These are phyloP conservation scores for Aspergillus arachidicola DNA, from an alignment of 2,329 filamentous ascomycete species.

Conservation along the genomic window DNA sequence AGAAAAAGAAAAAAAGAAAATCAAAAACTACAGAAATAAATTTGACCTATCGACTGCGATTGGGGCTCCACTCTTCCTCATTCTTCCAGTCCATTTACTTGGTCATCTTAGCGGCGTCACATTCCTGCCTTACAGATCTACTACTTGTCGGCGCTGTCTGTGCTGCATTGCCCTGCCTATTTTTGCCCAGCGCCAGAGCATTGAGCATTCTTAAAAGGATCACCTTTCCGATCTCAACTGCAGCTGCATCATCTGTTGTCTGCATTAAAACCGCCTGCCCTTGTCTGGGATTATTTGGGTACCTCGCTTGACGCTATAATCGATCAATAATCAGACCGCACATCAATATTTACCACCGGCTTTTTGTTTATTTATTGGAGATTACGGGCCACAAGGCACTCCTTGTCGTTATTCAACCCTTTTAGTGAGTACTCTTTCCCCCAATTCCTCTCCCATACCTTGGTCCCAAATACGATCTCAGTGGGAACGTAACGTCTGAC, in stretches of 20 bases:
- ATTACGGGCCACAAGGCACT: constrained; percentile 5
- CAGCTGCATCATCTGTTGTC: constrained; percentile 31
- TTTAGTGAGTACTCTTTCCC: constrained; percentile 20
- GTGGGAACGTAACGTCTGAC: constrained; percentile 23
- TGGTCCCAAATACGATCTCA: constrained; percentile 7
- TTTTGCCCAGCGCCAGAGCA: constrained; percentile 17
- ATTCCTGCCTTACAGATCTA: constrained; percentile 32
- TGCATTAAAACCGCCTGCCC: constrained; percentile 28
- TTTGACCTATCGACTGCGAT: constrained; percentile 22
- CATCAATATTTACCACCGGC: constrained; percentile 17
- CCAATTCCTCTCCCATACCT: not conserved
- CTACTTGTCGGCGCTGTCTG: constrained; percentile 16
- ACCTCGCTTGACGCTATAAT: constrained; percentile 21
- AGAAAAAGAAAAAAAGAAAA: constrained; percentile 11
- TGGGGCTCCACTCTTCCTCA: constrained; percentile 20
- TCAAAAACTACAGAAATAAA: constrained; percentile 14
- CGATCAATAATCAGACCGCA: constrained; percentile 21
- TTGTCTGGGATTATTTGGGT: constrained; percentile 28
- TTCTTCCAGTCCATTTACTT: constrained; percentile 21
- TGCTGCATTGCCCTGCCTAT: constrained; percentile 23
- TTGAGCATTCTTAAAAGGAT: constrained; percentile 40
- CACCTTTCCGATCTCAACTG: constrained; percentile 39
- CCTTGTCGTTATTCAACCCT: constrained; percentile 17
- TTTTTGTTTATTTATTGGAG: constrained; percentile 12
- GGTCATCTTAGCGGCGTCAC: constrained; percentile 24